These are phyloP conservation scores for Tephrocybe sp. DNA, from an alignment of 768 basidiomycete genomes.

Conservation along the genomic window DNA sequence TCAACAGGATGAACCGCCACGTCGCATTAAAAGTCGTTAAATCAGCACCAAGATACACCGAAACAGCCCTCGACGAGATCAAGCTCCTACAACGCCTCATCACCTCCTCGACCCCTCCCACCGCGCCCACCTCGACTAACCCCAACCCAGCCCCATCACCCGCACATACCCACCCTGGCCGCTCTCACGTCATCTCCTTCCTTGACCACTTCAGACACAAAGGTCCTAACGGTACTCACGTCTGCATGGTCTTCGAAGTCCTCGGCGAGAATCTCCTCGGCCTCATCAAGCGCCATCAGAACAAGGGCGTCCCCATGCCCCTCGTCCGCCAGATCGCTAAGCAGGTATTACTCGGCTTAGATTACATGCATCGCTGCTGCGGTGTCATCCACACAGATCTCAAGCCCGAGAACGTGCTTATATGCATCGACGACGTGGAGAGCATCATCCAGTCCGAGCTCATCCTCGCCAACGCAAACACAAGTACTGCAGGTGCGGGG, in stretches of 20 bases:
- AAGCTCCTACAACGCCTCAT: slow-evolving; percentile 95
- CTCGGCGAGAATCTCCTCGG: slow-evolving; percentile 95
- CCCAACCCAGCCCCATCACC: slow-evolving; percentile 52
- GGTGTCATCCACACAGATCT: slow-evolving; percentile 97
- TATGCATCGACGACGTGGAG: slow-evolving; percentile 96
- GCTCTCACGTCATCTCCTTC: slow-evolving; percentile 94
- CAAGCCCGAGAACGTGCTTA: slow-evolving; percentile 97
- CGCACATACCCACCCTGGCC: slow-evolving; percentile 77
- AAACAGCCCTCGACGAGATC: slow-evolving; percentile 98
- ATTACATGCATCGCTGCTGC: slow-evolving; percentile 97
- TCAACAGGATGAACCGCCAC: slow-evolving; percentile 84
- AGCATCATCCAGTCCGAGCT: slow-evolving; percentile 85
- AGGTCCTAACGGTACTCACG: slow-evolving; percentile 94
- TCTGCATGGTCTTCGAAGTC: slow-evolving; percentile 99
- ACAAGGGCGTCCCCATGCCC: slow-evolving; percentile 92
- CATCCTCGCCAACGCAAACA: no score
- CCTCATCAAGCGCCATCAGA: slow-evolving; percentile 97
- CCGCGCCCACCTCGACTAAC: slow-evolving; percentile 42
- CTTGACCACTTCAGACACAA: slow-evolving; percentile 97
- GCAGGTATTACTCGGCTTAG: slow-evolving; percentile 90
- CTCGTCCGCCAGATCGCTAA: slow-evolving; percentile 96
- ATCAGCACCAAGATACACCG: slow-evolving; percentile 94
- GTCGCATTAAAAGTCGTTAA: slow-evolving; percentile 99
- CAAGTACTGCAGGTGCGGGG: slow-evolving; percentile 39
- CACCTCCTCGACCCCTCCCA: slow-evolving; percentile 66